Conservation (phyloP, 2,329 filamentous ascomycete genomes). For the Sporothrix curviconia region DNA sequence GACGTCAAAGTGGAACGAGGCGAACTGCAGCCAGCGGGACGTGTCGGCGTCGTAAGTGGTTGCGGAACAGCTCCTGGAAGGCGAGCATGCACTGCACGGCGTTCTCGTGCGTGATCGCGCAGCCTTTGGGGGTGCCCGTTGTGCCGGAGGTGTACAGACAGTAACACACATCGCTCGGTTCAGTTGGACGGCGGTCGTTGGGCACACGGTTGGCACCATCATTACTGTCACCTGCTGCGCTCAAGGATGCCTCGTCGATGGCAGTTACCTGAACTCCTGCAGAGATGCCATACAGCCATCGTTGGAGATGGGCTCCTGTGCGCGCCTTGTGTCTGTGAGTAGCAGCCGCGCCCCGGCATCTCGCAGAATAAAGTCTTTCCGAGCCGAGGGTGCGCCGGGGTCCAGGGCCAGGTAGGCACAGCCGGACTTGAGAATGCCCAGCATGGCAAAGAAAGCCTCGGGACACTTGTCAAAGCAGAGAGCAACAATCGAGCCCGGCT, state of each 20-base stretch:
- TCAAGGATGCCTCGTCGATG: constrained; percentile 29
- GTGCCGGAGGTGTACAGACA: constrained; percentile 85
- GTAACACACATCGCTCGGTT: constrained; percentile 58
- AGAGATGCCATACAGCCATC: constrained; percentile 28
- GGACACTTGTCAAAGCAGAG: constrained; percentile 81
- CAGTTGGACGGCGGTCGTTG: constrained; percentile 22
- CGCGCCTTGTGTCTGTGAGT: constrained; percentile 42
- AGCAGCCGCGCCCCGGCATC: constrained; percentile 64
- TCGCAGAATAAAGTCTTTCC: constrained; percentile 70
- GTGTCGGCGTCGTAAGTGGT: constrained; percentile 67
- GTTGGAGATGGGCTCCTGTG: background rate
- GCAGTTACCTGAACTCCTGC: constrained; percentile 28
- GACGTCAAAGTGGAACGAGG: constrained; percentile 90
- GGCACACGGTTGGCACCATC: background rate
- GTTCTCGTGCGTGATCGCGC: constrained; percentile 82
- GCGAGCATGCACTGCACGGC: constrained; percentile 83
- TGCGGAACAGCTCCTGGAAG: constrained; percentile 70
- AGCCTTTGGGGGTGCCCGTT: constrained; percentile 80
- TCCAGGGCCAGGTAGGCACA: constrained; percentile 78
- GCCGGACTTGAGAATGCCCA: constrained; percentile 76
- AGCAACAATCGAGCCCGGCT: constrained; percentile 58
- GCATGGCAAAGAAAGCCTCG: constrained; percentile 73
- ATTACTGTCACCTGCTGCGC: no score
- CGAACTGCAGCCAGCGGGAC: constrained; percentile 78
- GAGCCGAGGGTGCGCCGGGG: constrained; percentile 60